A percentile compares a stretch with the other conserved stretches of the same genome.
phyloP scores from a whole-genome alignment of 129 eudicot genomes.

The Silybum marianum region DNA sequence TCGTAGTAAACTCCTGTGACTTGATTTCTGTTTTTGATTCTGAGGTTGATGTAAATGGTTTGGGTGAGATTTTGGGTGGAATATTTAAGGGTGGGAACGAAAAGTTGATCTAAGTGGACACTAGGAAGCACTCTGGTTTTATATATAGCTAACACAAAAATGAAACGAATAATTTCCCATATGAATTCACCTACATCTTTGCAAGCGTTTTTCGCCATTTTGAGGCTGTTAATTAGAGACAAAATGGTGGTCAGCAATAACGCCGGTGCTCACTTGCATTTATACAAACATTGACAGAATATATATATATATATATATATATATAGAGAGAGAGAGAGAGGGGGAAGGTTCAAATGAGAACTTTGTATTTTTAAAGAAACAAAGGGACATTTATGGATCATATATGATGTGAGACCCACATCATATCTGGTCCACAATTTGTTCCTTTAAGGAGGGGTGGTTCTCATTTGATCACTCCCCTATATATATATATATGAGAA shows the following conservation, averaged over 20 bases:
- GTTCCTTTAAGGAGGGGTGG: too few species aligned
- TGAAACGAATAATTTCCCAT: not conserved
- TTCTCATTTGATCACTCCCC: too few species aligned
- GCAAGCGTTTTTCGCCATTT: not conserved
- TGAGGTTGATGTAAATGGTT: slow-evolving; percentile 5
- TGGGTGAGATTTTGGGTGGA: not conserved
- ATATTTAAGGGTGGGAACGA: slow-evolving; percentile 3
- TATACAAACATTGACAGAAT: not conserved
- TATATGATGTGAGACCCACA: too few species aligned
- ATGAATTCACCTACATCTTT: not conserved
- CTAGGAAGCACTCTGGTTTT: not conserved
- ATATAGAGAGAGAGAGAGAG: not conserved
- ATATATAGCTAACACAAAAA: not conserved
- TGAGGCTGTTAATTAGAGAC: not conserved
- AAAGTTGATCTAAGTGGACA: slow-evolving; percentile 8
- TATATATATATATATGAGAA: too few species aligned
- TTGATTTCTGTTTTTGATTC: not conserved
- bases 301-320: not conserved
- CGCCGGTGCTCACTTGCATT: not conserved
- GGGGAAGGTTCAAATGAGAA: too few species aligned
- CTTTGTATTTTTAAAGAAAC: too few species aligned
- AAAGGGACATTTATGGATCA: too few species aligned
- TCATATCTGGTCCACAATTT: too few species aligned
- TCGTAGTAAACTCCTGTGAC: slow-evolving; percentile 1
- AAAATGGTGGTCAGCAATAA: not conserved